Evolutionary conservation across 768 basidiomycete species (phyloP).

Genomic region (Mycena rebaudengoi): DNA sequence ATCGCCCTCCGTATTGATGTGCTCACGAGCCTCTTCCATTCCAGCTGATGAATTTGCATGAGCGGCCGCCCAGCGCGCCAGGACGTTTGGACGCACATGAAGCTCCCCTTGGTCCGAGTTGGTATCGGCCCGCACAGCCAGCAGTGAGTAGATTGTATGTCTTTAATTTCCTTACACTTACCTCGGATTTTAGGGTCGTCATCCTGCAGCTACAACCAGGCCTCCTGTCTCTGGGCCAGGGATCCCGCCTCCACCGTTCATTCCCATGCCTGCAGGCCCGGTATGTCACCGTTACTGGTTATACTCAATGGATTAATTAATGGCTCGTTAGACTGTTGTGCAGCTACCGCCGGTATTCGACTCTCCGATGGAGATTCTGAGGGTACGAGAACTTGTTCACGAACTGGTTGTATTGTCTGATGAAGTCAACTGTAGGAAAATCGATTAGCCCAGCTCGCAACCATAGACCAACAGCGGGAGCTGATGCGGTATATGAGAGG

Average conservation of each 20-base stretch:
- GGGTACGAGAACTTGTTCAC: slow-evolving; percentile 50
- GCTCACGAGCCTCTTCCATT: background rate
- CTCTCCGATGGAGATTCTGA: slow-evolving; percentile 72
- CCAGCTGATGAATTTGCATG: background rate
- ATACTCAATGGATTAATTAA: background rate
- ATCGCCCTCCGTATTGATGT: background rate
- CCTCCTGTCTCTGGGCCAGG: too few relatives aligned
- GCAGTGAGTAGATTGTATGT: too few relatives aligned
- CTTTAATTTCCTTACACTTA: too few relatives aligned
- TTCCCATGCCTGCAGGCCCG: slow-evolving; percentile 60
- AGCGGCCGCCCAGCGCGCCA: slow-evolving; percentile 17
- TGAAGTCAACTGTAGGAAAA: slow-evolving; percentile 63
- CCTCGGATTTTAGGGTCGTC: too few relatives aligned
- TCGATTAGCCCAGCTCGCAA: slow-evolving; percentile 74
- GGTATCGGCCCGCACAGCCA: slow-evolving; percentile 46
- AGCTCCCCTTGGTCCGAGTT: slow-evolving; percentile 12
- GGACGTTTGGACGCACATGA: background rate
- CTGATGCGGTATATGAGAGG: slow-evolving; percentile 81
- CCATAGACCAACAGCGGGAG: slow-evolving; percentile 81
- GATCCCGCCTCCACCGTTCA: background rate
- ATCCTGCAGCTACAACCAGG: background rate
- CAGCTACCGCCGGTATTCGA: slow-evolving; percentile 71
- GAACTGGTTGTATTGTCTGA: slow-evolving; percentile 15
- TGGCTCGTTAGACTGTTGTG: slow-evolving; percentile 58
- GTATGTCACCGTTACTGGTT: too few relatives aligned